Base-by-base conservation (phyloP, 352 stramenopile genomes). In the Pythium coloratum region DNA sequence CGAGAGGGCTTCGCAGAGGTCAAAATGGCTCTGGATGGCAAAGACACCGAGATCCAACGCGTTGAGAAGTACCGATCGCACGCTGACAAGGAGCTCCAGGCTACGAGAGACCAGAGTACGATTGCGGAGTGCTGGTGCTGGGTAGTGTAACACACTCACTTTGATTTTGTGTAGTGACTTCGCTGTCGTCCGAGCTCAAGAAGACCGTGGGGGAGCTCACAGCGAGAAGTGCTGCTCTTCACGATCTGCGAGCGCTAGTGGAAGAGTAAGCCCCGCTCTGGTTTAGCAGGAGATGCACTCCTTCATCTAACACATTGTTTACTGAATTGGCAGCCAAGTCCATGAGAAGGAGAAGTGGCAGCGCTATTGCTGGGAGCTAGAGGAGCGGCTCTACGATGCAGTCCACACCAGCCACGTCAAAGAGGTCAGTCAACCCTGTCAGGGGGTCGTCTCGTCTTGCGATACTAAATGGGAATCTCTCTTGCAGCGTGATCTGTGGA, bases 311-410 rank as follows among this genome's bases (percentile, higher is more conserved):
- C 20, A 24, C 20, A 24, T 24, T 24, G 20, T 24, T 24, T 24
- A 24, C 20, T 24, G 20, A 24, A 24, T 24, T 24, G 20, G 38
- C 33, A 91, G 84, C 55, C 84, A 92, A 76, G 80, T 91, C 44
- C 54, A 66, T 12, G 84, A 93, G 72, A 89, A 80, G 50, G 84
- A 93, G 56, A 88, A 83, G 40, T 93, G 84, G 82, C 84, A 93
- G 46, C 76, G 75, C 0, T 88, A 91, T 42, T 91, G 81, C 64
- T 93, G 84, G 84, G 84, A 90, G 34, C 65, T 93, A 0, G 82
- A 92, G 50, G 84, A 89, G 50, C 79, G 80, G 4, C 67, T 91
- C 5, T 78, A 88, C 30, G 76, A 86, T 50, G 78, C 79, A 6
- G 66, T 87, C 38, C 74, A 86, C 55, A 76, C 72, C 42, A 89